Evolutionary conservation across 768 basidiomycete species (phyloP), one percentile per base, ranked within the genome.

Genomic region (Pleurotus tuber-regium): DNA sequence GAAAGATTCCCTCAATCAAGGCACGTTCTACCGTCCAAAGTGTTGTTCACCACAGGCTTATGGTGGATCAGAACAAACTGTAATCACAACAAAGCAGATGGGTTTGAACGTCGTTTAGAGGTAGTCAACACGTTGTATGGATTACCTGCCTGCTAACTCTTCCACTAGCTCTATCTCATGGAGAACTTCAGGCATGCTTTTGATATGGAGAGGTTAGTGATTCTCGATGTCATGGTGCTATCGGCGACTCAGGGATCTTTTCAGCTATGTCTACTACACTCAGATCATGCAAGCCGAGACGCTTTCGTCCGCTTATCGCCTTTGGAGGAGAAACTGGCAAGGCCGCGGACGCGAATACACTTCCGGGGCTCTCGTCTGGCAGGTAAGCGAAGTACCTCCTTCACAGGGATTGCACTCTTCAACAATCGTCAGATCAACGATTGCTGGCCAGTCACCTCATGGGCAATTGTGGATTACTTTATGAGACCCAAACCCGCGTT

Each of bases 251-350:
- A n/a, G n/a, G n/a, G n/a, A n/a, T n/a, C n/a, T n/a, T 24, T 31
- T 40, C 57, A 92, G 90, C 66, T 97, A 95, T 69, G 79, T 91
- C 11, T 98, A 93, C 68, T 92, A 89, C 61, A 96, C 96, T 4
- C 96, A 98, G 68, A 71, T 96, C 50, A 95, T 98, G 91, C 96
- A 98, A 68, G 89, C 94, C 3, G 95, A 98, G 68, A 84, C 89
- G 2, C 76, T 98, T 16, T 82, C 85, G 1, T 82, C 89, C 18
- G 96, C 96, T 0, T 97, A 92, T 66, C 83, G 89, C 16, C 73
- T 92, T 1, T 98, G 95, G 96, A 75, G 93, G 51, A 78, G 96
- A 14, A 89, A 93, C 65, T 98, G 93, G 92, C 74, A 77, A 26
- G 96, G 96, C n/a, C 79, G 67, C 54, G 92, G 92, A 6, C 80